A percentile compares a stretch with the other conserved stretches of the same genome.
Evolutionary conservation across 1,139 yeast genomes (phyloP).

Genomic region (Lipomyces yarrowii): DNA sequence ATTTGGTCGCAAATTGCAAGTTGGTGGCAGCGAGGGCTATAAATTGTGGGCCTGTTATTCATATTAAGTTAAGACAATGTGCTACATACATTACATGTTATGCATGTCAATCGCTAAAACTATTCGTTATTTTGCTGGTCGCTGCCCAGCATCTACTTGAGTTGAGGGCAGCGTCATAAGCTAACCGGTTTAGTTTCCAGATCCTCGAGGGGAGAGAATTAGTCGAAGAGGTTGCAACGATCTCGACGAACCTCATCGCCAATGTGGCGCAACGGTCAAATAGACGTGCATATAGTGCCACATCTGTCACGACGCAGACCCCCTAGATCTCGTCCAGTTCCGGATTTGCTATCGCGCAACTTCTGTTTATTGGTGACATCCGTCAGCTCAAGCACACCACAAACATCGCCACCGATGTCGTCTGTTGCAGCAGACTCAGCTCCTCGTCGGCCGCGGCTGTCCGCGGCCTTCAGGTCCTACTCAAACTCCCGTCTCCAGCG

Average conservation of each 20-base stretch:
- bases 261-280: background rate
- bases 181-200: background rate
- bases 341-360: background rate
- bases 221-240: background rate
- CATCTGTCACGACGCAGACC: background rate
- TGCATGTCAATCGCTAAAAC: background rate
- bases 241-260: background rate
- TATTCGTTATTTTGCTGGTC: background rate
- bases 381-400: background rate
- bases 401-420: conserved; percentile 3
- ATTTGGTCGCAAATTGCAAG: too few relatives aligned
- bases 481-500: conserved; percentile 27
- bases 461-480: conserved; percentile 31
- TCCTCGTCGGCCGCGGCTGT: conserved; percentile 29
- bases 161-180: background rate
- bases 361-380: background rate
- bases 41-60: too few relatives aligned
- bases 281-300: background rate
- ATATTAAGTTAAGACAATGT: too few relatives aligned
- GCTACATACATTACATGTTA: too few relatives aligned
- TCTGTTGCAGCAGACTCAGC: conserved; percentile 23
- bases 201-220: background rate
- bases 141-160: background rate
- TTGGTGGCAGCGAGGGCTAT: too few relatives aligned
- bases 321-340: background rate